A percentile compares a stretch with the other conserved stretches of the same genome.
phyloP scores from a whole-genome alignment of 305 asterid species.

The Petunia hybrid region DNA sequence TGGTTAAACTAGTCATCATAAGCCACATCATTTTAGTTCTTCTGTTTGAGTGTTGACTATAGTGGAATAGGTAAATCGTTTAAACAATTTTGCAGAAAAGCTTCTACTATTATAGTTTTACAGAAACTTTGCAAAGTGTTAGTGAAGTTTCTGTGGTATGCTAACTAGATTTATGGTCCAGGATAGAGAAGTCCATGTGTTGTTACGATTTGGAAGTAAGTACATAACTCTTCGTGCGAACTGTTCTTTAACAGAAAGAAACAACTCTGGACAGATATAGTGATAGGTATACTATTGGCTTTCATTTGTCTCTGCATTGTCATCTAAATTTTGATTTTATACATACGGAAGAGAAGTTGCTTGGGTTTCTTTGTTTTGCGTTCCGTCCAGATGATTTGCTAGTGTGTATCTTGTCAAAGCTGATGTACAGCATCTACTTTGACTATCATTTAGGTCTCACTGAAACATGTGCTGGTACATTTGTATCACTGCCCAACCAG shows the following conservation, averaged over 20 bases:
- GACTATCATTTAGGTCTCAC: constrained; percentile 36
- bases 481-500: constrained; percentile 40
- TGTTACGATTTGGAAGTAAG: neutral
- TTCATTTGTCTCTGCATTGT: neutral
- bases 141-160: neutral
- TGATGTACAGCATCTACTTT: neutral
- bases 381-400: neutral
- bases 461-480: constrained; percentile 42
- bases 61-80: neutral
- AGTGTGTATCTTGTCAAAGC: constrained; percentile 5
- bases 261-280: neutral
- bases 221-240: constrained; percentile 4
- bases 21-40: neutral
- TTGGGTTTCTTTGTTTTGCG: neutral
- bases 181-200: neutral
- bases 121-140: neutral
- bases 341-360: neutral
- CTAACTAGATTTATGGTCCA: neutral
- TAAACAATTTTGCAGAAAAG: neutral
- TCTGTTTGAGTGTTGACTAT: neutral
- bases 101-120: neutral
- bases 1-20: neutral
- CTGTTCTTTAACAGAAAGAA: neutral
- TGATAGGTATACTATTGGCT: neutral
- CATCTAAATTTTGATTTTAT: neutral